These are phyloP conservation scores for Alloascoidea hylecoeti DNA, from an alignment of 805 yeast genomes.

Conservation along the genomic window DNA sequence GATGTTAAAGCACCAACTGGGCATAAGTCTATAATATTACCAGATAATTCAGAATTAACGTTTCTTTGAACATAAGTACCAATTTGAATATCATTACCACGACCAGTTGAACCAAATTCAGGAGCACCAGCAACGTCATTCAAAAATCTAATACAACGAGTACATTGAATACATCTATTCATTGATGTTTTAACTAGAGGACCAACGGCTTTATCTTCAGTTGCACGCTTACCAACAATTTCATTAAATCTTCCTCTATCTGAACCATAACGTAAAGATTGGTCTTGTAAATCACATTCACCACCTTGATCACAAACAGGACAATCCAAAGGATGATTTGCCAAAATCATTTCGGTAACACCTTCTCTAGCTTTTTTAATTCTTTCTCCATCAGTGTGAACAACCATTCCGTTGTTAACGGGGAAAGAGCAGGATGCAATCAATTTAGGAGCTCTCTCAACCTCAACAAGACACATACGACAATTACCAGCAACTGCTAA, in stretches of 20 bases:
- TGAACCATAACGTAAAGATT: constrained; percentile 66
- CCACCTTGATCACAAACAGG: constrained; percentile 94
- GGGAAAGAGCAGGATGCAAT: constrained; percentile 90
- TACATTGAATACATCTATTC: constrained; percentile 90
- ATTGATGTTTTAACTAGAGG: constrained; percentile 81
- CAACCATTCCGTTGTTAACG: constrained; percentile 82
- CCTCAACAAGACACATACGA: constrained; percentile 85
- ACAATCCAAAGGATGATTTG: constrained; percentile 86
- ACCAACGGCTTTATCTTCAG: constrained; percentile 82
- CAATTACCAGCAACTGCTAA: constrained; percentile 87
- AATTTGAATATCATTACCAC: constrained; percentile 87
- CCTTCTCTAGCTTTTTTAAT: constrained; percentile 79
- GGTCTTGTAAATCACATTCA: constrained; percentile 87
- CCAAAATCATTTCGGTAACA: constrained; percentile 77
- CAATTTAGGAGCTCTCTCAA: constrained; percentile 79
- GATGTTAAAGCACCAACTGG: constrained; percentile 89
- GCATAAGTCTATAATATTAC: constrained; percentile 77
- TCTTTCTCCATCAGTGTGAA: constrained; percentile 63
- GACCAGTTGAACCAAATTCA: constrained; percentile 77
- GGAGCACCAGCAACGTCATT: constrained; percentile 91
- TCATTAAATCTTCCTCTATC: constrained; percentile 81
- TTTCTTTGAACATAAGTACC: constrained; percentile 82
- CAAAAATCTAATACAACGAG: constrained; percentile 80
- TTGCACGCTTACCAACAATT: constrained; percentile 76
- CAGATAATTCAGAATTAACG: constrained; percentile 73